phyloP scores from a whole-genome alignment of 345 rosid genomes.

The Eucalyptus globulus region DNA sequence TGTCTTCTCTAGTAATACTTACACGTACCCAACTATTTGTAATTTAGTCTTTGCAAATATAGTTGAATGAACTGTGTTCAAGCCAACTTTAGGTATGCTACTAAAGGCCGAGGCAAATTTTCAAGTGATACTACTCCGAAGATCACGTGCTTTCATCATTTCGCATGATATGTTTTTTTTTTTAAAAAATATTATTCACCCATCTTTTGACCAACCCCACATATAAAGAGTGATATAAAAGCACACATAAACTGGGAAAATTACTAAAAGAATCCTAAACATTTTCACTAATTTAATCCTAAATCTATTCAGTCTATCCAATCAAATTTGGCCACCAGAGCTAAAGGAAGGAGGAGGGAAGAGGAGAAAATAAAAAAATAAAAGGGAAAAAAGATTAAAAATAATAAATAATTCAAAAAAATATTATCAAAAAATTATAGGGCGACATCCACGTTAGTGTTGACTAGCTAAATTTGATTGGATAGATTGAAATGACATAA shows the following conservation, averaged over 20 bases:
- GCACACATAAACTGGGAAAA: neutral
- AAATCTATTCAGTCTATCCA: no score
- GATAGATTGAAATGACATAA: no score
- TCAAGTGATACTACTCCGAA: neutral
- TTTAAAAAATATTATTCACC: neutral
- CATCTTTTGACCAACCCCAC: neutral
- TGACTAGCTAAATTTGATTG: accelerated
- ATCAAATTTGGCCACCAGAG: no score
- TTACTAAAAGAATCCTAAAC: no score
- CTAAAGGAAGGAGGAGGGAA: no score
- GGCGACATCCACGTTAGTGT: no score
- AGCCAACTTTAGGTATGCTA: neutral
- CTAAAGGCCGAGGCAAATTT: neutral
- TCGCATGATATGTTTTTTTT: neutral
- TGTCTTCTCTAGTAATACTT: neutral
- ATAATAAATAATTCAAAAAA: no score
- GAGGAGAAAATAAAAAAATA: no score
- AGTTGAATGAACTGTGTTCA: neutral
- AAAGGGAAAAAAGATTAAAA: no score
- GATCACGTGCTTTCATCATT: neutral
- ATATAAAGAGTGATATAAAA: neutral
- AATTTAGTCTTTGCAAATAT: neutral
- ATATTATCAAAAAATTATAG: no score
- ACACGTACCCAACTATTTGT: neutral
- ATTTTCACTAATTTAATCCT: no score